Conservation (phyloP, 164 flowering plant genomes). For the Kingdonia uniflora region DNA sequence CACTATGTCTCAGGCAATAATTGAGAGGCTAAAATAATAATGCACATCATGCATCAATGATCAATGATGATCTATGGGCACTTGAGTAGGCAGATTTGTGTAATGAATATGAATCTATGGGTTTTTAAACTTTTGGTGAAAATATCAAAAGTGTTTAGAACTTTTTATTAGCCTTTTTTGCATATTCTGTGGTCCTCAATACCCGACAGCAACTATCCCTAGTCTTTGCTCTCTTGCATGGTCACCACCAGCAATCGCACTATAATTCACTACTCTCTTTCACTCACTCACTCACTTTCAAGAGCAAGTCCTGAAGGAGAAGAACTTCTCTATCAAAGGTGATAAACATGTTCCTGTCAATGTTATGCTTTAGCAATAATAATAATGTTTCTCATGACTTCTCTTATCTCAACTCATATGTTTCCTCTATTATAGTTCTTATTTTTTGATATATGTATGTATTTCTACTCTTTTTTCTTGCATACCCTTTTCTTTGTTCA, state of each 20-base stretch:
- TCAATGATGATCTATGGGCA: too few relatives aligned
- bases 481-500: neutral
- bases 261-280: slow-evolving; percentile 14
- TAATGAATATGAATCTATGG: slow-evolving; percentile 6
- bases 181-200: slow-evolving; percentile 27
- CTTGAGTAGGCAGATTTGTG: too few relatives aligned
- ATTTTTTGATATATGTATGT: neutral
- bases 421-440: neutral
- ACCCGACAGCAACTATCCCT: slow-evolving; percentile 19
- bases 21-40: too few relatives aligned
- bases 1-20: too few relatives aligned
- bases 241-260: slow-evolving; percentile 19
- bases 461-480: neutral
- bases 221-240: slow-evolving; percentile 2
- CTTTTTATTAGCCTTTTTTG: slow-evolving; percentile 6
- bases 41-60: neutral
- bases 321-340: neutral
- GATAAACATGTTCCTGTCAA: neutral
- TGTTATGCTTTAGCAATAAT: neutral
- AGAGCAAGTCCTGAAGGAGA: neutral
- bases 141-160: slow-evolving; percentile 1
- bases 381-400: neutral
- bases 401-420: neutral
- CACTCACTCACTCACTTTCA: neutral
- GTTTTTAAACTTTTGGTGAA: slow-evolving; percentile 3